Base-by-base conservation (phyloP, 139 green algal genomes). In the Chlamydomonas applanata region DNA sequence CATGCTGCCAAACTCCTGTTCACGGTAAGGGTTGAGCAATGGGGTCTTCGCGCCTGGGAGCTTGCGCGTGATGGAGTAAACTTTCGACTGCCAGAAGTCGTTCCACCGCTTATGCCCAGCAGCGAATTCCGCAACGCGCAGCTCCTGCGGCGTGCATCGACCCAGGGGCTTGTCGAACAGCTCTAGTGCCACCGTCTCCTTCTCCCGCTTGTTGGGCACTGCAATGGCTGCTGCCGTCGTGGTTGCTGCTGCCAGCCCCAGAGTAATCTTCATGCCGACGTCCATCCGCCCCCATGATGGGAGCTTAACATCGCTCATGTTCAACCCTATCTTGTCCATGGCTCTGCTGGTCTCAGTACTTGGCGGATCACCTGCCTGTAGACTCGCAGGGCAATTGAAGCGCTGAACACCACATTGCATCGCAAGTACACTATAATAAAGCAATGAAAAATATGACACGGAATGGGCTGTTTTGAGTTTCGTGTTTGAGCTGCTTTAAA, bases 1-100 rank as follows among this genome's bases (percentile, higher is more conserved):
- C 16, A 61, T 5, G 40, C 40, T 49, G 40, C 40, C 40, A 49
- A 49, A 70, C 11, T 77, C 76, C 33, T 32, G 36, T 32, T 82
- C 71, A 40, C 71, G 70, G 73, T 89, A 90, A 2, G 85, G 85
- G 68, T 90, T 90, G 11, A 87, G 63, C 36, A 90, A 79, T 1
- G 85, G 85, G 63, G 68, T 85, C 36, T 85, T 70, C 11, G 74
- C 49, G 3, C 85, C 85, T 25, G 85, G 85, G 29, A 90, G 71
- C 65, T 80, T 85, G 24, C 85, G 76, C 5, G 85, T 90, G 32
- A 79, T 45, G 44, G 73, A 75, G 72, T 87, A 90, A 4, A 86
- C 64, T 49, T 63, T 86, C 64, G 79, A 83, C 30, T 90, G 65
- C 17, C 84, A 80, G 53, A 90, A 90, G 19, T 74, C 69, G 2